Conservation (phyloP, 2,329 filamentous ascomycete genomes). For the Mariannaea elegans region DNA sequence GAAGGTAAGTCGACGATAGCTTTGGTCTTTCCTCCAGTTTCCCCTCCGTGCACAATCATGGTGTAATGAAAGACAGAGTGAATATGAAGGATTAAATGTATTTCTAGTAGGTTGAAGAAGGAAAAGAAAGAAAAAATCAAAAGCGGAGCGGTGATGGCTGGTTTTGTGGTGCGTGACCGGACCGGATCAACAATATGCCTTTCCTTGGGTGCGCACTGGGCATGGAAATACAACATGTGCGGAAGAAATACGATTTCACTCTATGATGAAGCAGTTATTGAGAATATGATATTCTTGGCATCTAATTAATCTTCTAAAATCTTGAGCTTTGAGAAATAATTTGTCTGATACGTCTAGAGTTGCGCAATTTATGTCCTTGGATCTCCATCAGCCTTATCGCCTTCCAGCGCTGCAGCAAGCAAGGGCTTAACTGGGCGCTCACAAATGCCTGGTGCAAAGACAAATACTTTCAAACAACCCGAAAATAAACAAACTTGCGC, state of each 20-base stretch:
- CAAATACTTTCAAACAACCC: too few relatives aligned
- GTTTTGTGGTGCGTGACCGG: slow-evolving; percentile 29
- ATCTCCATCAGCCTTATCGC: too few relatives aligned
- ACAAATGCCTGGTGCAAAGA: too few relatives aligned
- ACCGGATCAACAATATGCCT: slow-evolving; percentile 42
- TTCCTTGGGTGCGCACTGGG: too few relatives aligned
- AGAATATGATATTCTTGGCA: too few relatives aligned
- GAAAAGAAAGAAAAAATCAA: slow-evolving; percentile 39
- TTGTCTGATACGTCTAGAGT: background rate
- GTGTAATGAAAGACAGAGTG: slow-evolving; percentile 70
- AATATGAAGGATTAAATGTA: slow-evolving; percentile 67
- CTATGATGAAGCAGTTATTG: too few relatives aligned
- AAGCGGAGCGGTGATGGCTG: slow-evolving; percentile 10
- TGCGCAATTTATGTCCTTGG: too few relatives aligned
- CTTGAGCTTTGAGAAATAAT: background rate
- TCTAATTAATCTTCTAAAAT: too few relatives aligned
- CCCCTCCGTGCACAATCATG: slow-evolving; percentile 70
- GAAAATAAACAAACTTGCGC: background rate
- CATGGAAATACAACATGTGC: too few relatives aligned
- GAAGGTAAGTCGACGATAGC: slow-evolving; percentile 60
- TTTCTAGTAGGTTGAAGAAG: slow-evolving; percentile 54
- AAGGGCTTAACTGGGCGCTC: too few relatives aligned
- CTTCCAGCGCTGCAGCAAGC: too few relatives aligned
- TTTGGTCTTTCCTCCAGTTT: slow-evolving; percentile 74
- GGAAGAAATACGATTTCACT: too few relatives aligned